Evolutionary conservation across 1,284 basidiomycete species (phyloP), one percentile per base, ranked within the genome.

Genomic region (Rhodotorula sp.): DNA sequence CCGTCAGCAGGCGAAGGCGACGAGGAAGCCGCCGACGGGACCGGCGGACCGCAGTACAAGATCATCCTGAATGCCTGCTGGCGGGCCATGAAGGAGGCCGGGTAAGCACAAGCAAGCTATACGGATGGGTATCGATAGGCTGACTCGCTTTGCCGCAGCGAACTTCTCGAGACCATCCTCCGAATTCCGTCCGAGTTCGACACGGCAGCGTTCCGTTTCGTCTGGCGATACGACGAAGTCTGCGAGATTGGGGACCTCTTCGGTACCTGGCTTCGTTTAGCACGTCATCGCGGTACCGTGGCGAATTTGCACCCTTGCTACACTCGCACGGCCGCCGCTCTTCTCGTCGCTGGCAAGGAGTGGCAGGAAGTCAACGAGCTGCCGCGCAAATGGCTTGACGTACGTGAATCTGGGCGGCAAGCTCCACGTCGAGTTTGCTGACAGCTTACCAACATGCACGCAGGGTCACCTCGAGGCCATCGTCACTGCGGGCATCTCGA

Each of bases 261-360:
- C 71, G 76, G 76, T 29, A 67, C 72, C 46, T 82, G 81, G 81
- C 70, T 82, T 48, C 78, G 80, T 0, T 74, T 77, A 5, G 79
- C 82, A 3, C 78, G 81, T 1, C 81, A 82, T 60, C 78, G 81
- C 18, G 81, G 81, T 18, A 81, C 81, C 1, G 80, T 81, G 69
- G 81, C 80, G 69, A 80, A 79, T 43, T 73, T 81, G 26, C 80
- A 80, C 62, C 81, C 81, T 18, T 79, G 79, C 47, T 81, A 79
- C 64, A 71, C 76, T 47, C 71, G 77, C 23, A 75, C 79, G 1
- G 79, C 80, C 15, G 68, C 77, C 0, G 77, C 78, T 5, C 73
- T 81, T 21, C 62, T 75, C 23, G 69, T 72, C 4, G 73, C 73
- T 8, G 70, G 70, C 4, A 76, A 75, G 52, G 64, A 71, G 20